Conservation (phyloP, 495 filamentous ascomycete species). For the Usnea hakonensis region DNA sequence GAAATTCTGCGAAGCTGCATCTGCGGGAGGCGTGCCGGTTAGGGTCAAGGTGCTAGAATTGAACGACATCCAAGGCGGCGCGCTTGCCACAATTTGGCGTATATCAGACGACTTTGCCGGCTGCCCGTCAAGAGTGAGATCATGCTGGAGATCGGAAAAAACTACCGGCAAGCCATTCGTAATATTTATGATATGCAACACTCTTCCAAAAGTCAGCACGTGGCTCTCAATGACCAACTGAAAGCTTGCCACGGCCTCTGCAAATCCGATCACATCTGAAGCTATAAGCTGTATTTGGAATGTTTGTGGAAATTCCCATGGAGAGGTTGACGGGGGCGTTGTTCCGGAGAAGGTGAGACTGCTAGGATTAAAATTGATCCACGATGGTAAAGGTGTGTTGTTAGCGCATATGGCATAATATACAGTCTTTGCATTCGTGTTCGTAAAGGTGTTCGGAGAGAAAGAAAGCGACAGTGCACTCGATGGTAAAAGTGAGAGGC, state of each 20-base stretch:
- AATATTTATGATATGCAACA: slow-evolving; percentile 50
- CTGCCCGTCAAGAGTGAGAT: slow-evolving; percentile 56
- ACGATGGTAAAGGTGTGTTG: slow-evolving; percentile 78
- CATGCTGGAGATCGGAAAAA: slow-evolving; percentile 45
- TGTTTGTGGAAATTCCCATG: slow-evolving; percentile 57
- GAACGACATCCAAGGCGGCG: slow-evolving; percentile 64
- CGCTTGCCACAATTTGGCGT: slow-evolving; percentile 39
- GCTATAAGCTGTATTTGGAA: slow-evolving; percentile 71
- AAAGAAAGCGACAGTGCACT: slow-evolving; percentile 40
- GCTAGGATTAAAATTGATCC: slow-evolving; percentile 65
- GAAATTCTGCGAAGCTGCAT: slow-evolving; percentile 52
- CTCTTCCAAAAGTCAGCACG: slow-evolving; percentile 53
- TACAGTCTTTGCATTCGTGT: slow-evolving; percentile 39
- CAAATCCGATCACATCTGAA: slow-evolving; percentile 72
- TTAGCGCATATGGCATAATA: slow-evolving; percentile 74
- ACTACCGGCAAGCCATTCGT: slow-evolving; percentile 46
- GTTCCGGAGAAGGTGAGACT: slow-evolving; percentile 65
- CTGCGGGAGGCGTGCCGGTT: slow-evolving; percentile 53
- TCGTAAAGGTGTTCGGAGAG: slow-evolving; percentile 41
- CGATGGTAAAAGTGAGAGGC: slow-evolving; percentile 40
- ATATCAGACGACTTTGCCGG: slow-evolving; percentile 41
- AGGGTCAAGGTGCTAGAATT: slow-evolving; percentile 55
- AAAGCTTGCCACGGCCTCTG: slow-evolving; percentile 57
- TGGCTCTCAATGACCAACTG: slow-evolving; percentile 63
- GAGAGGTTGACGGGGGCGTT: slow-evolving; percentile 54